phyloP scores from a whole-genome alignment of 805 yeast genomes.

The Clavispora carvajalis region DNA sequence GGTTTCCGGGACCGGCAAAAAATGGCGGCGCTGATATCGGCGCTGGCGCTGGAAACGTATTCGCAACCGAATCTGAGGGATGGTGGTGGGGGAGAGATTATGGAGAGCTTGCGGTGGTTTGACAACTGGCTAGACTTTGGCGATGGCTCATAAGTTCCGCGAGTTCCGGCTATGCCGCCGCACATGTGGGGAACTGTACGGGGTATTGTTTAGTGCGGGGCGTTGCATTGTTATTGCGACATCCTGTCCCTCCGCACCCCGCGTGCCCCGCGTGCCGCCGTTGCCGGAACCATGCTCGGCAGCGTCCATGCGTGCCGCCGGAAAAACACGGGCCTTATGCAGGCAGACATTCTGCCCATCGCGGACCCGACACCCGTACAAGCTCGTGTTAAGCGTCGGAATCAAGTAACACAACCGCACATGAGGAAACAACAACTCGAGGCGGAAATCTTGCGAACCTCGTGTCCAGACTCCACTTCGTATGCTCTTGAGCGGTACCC shows the following conservation, averaged over 20 bases:
- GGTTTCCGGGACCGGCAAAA: slow-evolving; percentile 2
- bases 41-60: neutral
- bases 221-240: neutral
- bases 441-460: no score
- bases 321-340: neutral
- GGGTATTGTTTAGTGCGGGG: neutral
- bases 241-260: neutral
- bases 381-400: no score
- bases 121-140: slow-evolving; percentile 44
- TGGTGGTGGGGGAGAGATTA: slow-evolving; percentile 16
- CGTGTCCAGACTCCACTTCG: no score
- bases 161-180: neutral
- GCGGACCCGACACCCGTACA: no score
- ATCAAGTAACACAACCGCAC: no score
- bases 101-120: slow-evolving; percentile 49
- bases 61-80: slow-evolving; percentile 7
- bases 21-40: neutral
- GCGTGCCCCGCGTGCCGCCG: neutral
- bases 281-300: neutral
- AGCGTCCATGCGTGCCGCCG: neutral
- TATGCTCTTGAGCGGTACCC: neutral
- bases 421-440: no score
- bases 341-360: neutral
- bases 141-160: slow-evolving; percentile 4
- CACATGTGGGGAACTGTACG: no score